These are phyloP conservation scores for Strobilomyces echinocephalus DNA, from an alignment of 768 basidiomycete species.

Conservation along the genomic window DNA sequence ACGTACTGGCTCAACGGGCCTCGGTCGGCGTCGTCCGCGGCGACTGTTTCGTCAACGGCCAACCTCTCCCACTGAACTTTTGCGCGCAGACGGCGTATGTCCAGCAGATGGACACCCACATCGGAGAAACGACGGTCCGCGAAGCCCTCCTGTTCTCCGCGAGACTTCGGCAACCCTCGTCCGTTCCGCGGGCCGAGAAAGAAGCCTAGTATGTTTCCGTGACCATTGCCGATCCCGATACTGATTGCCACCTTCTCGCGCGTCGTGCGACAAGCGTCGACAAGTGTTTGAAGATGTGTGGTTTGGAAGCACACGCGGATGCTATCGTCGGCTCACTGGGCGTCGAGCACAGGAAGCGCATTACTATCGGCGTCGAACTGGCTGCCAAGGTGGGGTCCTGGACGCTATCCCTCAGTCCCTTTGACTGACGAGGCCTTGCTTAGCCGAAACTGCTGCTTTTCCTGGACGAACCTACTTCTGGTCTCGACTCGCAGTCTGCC, in stretches of 20 bases:
- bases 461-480: no score
- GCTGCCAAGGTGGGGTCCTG: no score
- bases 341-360: no score
- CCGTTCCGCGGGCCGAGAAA: constrained; percentile 64
- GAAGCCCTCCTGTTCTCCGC: constrained; percentile 82
- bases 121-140: constrained; percentile 71
- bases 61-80: constrained; percentile 50
- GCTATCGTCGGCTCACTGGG: no score
- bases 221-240: not conserved
- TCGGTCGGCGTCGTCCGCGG: not conserved
- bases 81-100: constrained; percentile 48
- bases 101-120: constrained; percentile 82
- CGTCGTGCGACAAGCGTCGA: no score
- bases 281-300: no score
- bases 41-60: constrained; percentile 40
- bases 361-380: no score
- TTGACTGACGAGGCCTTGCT: no score
- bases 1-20: constrained; percentile 34
- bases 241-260: not conserved
- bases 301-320: no score
- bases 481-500: no score
- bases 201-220: constrained; percentile 60
- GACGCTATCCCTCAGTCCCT: no score
- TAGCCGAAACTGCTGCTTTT: no score
- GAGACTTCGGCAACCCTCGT: constrained; percentile 66